Base-by-base conservation (phyloP, 495 filamentous ascomycete genomes). In the Xeromyces bisporus region DNA sequence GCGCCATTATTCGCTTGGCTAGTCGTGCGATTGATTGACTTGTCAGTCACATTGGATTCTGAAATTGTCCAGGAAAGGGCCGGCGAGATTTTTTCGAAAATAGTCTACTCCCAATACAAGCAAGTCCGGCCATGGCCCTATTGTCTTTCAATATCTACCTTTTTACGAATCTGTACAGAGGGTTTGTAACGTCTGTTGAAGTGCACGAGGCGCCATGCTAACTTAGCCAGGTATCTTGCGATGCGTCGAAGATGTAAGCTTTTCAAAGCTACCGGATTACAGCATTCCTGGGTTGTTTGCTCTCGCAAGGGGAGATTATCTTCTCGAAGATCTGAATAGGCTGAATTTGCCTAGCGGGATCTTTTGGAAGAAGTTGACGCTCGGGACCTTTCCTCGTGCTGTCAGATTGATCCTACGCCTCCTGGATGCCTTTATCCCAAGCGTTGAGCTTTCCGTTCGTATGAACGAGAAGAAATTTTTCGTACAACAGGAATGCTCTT, bases 1-100 rank as follows among this genome's bases (percentile, higher is more conserved):
- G 69, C 75, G 15, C 81, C 78, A 8, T 58, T 93, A 14, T 80
- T 75, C 57, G 46, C 81, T n/a, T 89, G 84, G 81, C 56, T 96
- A 29, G 43, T 52, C 14, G 36, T 59, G n/a, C 54, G 50, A 30
- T 41, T 62, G 33, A 46, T 64, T 23, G 45, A 44, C 31, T 29
- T 59, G 26, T 41, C 40, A 17, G 35, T 39, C 33, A 39, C 23
- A 24, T 51, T 47, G 46, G 32, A 46, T 10, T 43, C 36, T 8
- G 39, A 45, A 13, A 24, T 20, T 23, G 35, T 58, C 14, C 36
- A 43, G 16, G 43, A 53, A 11, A 57, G 47, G 35, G 38, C 58
- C 9, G 44, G 29, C 18, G 21, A 29, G 18, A 37, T 59, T 9
- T 34, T 65, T 9, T 45, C 43, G n/a, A 49, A 35, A 11, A 41